Percentiles rank a stretch among this genome's conserved stretches.
These are phyloP conservation scores for Metarhizium humberi DNA, from an alignment of 2,329 filamentous ascomycete genomes.

Conservation along the genomic window DNA sequence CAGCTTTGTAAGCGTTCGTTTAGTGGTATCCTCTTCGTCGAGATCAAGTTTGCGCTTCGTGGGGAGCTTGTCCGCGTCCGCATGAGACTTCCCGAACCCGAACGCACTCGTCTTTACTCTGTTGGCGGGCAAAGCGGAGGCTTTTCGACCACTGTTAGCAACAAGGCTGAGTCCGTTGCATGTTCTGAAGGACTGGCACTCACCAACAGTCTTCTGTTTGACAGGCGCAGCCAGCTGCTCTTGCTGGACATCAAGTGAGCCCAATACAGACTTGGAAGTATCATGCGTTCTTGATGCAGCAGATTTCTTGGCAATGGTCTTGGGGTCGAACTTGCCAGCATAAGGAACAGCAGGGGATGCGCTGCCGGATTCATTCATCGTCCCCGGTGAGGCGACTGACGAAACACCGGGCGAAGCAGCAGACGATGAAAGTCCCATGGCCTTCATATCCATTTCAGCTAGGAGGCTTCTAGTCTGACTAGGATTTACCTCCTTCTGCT, in stretches of 20 bases:
- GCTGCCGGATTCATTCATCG: conserved; percentile 30
- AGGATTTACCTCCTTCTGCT: conserved; percentile 58
- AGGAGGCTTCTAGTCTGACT: conserved; percentile 58
- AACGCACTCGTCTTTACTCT: conserved; percentile 74
- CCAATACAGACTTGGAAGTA: conserved; percentile 39
- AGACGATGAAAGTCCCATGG: conserved; percentile 35
- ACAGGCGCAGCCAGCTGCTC: conserved; percentile 22
- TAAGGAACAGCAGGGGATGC: conserved; percentile 50
- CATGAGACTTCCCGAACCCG: conserved; percentile 61
- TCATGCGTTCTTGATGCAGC: conserved; percentile 49
- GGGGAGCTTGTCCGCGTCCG: conserved; percentile 56
- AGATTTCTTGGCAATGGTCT: conserved; percentile 74
- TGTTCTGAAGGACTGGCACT: conserved; percentile 9
- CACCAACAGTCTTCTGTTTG: conserved; percentile 28
- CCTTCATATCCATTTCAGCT: conserved; percentile 65
- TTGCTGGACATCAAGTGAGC: conserved; percentile 32
- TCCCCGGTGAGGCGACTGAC: conserved; percentile 40
- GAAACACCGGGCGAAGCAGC: conserved; percentile 41
- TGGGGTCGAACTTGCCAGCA: conserved; percentile 76
- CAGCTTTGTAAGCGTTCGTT: conserved; percentile 84
- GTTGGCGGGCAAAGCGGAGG: conserved; percentile 53
- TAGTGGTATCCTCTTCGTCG: conserved; percentile 78
- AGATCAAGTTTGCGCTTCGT: conserved; percentile 72
- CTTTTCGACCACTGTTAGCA: conserved; percentile 21
- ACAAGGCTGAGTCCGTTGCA: not conserved